phyloP scores from a whole-genome alignment of 2,329 filamentous ascomycete species.

The Leptographium flavum region DNA sequence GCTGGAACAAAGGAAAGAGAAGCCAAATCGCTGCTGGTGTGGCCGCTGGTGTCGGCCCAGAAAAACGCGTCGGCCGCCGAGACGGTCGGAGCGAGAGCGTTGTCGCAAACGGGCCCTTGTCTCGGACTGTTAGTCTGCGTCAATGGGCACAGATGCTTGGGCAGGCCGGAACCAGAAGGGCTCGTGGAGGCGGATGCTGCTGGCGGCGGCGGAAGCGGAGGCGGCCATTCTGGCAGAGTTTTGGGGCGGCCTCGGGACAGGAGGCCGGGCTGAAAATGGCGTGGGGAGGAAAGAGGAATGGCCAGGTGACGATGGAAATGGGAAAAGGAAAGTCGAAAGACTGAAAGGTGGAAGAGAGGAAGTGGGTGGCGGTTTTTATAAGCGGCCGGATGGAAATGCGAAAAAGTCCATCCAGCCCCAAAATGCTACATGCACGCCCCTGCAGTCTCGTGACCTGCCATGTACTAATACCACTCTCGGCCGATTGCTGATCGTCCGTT shows the following conservation, averaged over 20 bases:
- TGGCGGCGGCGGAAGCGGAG: slow-evolving; percentile 1
- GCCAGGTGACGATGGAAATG: not conserved
- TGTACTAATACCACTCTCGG: too few relatives aligned
- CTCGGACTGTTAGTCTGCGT: slow-evolving; percentile 2
- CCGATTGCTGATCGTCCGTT: too few relatives aligned
- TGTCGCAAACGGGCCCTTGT: not conserved
- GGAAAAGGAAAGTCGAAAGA: not conserved
- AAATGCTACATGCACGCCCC: too few relatives aligned
- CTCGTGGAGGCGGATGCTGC: not conserved
- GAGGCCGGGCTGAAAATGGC: slow-evolving; percentile 1
- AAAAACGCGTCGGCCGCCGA: not conserved
- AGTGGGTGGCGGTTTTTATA: not conserved
- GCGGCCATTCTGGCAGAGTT: slow-evolving; percentile 13
- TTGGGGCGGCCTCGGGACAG: slow-evolving; percentile 6
- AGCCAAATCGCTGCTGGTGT: not conserved
- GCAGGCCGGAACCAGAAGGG: slow-evolving; percentile 7
- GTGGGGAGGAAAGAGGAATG: not conserved
- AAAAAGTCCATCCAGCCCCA: too few relatives aligned
- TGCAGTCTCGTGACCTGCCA: too few relatives aligned
- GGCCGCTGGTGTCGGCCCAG: not conserved
- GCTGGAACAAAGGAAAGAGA: not conserved
- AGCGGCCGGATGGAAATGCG: not conserved
- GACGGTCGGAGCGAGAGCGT: not conserved
- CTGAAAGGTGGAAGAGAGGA: not conserved
- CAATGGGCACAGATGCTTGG: slow-evolving; percentile 4